Base-by-base conservation (phyloP, 805 yeast genomes). In the Ogataea wickerhamii region DNA sequence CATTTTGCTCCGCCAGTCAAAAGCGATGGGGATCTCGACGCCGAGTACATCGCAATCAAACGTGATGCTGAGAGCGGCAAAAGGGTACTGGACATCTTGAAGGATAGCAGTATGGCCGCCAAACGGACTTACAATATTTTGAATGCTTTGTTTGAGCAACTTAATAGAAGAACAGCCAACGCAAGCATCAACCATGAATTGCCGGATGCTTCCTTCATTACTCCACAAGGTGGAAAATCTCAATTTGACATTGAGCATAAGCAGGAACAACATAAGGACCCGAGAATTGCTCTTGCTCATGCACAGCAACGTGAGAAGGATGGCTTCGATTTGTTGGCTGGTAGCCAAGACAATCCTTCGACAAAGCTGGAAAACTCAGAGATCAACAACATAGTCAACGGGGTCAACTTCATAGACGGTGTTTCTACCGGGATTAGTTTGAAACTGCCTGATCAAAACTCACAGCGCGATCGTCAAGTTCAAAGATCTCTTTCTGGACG, bases 11-110 rank as follows among this genome's bases (percentile, higher is more conserved):
- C 68, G 10, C 55, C 60, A 11, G 32, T 46, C 8, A 51, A 52
- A 25, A 38, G 51, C 19, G 51, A 49, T 13, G 75, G 73, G 38
- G 64, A 67, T 16, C 61, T 60, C 12, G 74, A 72, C 43, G 63
- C 70, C 1, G 77, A 82, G 44, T 80, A 80, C 68, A 62, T 65
- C 25, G 70, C 65, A 30, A 78, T 85, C 36, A 71, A 80, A 42
- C 68, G 74, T 37, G 95, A 87, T 60, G 93, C 93, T 3, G 94
- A 85, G 53, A 68, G 76, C 37, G 97, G 96, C 13, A 80, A 81
- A 58, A 75, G 76, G 45, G 85, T 86, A 0, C 67, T 88, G 45
- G 80, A 82, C 39, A 65, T 73, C 24, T 67, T 88, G 53, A 86
- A 84, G 53, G 84, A 79, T 53, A 76, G 80, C 47, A 78, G 88